Evolutionary conservation across 2,329 filamentous ascomycete species (phyloP), one percentile per base, ranked within the genome.

Genomic region (Nannizzia gypsea): DNA sequence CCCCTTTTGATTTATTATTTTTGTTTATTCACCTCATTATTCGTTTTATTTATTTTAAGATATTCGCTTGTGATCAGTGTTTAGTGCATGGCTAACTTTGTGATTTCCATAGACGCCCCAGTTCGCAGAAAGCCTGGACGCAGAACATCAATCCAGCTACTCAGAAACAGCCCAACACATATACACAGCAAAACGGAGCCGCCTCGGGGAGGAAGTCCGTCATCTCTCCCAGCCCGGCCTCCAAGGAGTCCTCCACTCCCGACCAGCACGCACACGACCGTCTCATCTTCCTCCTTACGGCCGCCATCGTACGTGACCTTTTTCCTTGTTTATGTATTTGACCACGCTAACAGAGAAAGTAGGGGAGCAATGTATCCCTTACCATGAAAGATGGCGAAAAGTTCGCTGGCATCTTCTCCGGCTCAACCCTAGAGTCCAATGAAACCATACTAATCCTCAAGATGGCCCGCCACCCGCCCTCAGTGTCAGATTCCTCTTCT

Each of bases 181-280:
- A 75, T 58, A 69, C 72, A 61, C 75, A 78, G 61, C 75, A 78
- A 64, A 85, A 85, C 74, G 83, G 82, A 65, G 76, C 74, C 63
- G 73, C 75, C 64, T 72, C 71, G 44, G 71, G 72, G 59, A 67
- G 74, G 58, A 80, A 77, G 64, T 68, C 74, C 36, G 67, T 70
- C 34, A 66, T 67, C 17, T 70, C 72, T 15, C 67, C 74, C 15
- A 76, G 74, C 62, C 68, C 69, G 59, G 66, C 68, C 63, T 62
- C 72, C 59, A 78, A 75, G 67, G 80, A 84, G 64, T 71, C 76
- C n/a, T 77, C 72, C 61, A 78, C 77, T 22, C 70, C 80, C 31
- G 81, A 83, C 68, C 79, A 77, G 66, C 81, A 84, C 69, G 78
- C 82, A 38, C 79, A 83, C 68, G 82, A 85, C 67, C 78, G 82